phyloP scores from a whole-genome alignment of 2,329 filamentous ascomycete species.

The Zymoseptoria tritici region DNA sequence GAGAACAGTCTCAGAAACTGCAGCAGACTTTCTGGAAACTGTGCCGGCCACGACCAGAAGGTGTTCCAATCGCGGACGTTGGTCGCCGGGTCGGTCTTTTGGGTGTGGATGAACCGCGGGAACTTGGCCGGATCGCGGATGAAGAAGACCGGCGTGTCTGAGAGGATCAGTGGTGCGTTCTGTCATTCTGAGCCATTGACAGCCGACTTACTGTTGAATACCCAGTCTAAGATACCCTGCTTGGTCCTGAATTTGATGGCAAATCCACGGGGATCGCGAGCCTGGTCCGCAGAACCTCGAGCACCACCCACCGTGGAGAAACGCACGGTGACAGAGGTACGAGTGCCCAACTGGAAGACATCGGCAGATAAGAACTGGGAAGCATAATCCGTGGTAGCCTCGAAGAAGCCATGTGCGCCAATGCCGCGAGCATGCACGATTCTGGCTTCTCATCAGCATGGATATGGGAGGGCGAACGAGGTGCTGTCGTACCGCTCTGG shows the following conservation, averaged over 20 bases:
- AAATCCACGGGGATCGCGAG: conserved; percentile 42
- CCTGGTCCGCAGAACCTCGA: conserved; percentile 58
- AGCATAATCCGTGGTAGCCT: conserved; percentile 45
- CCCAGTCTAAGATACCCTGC: conserved; percentile 31
- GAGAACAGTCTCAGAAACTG: conserved; percentile 46
- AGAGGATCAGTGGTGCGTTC: background rate
- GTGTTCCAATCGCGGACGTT: conserved; percentile 31
- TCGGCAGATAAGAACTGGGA: conserved; percentile 39
- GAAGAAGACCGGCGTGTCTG: conserved; percentile 32
- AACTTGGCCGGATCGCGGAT: conserved; percentile 40
- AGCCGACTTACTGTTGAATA: background rate
- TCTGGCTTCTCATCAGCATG: conserved; percentile 22
- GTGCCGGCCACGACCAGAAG: conserved; percentile 37
- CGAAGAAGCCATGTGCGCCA: conserved; percentile 47
- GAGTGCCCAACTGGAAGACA: conserved; percentile 59
- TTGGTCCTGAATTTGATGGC: conserved; percentile 45
- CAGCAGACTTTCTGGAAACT: conserved; percentile 45
- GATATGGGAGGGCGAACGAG: no score
- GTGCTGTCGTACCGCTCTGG: conserved; percentile 51
- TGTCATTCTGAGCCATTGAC: background rate
- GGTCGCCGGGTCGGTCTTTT: conserved; percentile 31
- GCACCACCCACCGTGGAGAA: conserved; percentile 79
- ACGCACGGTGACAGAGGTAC: conserved; percentile 61
- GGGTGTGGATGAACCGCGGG: conserved; percentile 35
- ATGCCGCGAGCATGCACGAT: conserved; percentile 58